Evolutionary conservation across 331 rosid species (phyloP).

Genomic region (Arachis monticola): DNA sequence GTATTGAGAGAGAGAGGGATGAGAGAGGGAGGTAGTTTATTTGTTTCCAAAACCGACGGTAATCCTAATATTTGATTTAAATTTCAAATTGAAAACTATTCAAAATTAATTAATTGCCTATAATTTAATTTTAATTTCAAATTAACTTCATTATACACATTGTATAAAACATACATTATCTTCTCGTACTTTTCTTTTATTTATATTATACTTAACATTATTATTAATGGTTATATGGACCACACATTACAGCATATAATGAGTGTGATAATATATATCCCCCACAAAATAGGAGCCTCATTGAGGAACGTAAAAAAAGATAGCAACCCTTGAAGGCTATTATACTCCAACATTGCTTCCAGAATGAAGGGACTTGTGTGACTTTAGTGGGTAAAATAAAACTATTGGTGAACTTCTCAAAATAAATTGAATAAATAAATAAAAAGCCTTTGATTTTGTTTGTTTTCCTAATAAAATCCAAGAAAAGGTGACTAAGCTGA

Average conservation of each 20-base stretch:
- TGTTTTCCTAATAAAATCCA: slow-evolving; percentile 16
- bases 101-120: no score
- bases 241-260: slow-evolving; percentile 45
- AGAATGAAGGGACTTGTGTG: slow-evolving; percentile 8
- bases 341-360: slow-evolving; percentile 1
- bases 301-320: slow-evolving; percentile 26
- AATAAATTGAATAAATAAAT: background rate
- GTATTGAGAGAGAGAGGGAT: no score
- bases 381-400: slow-evolving; percentile 38
- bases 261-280: slow-evolving; percentile 38
- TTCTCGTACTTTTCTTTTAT: no score
- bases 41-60: no score
- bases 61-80: no score
- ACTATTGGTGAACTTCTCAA: slow-evolving; percentile 48
- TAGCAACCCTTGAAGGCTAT: slow-evolving; percentile 27
- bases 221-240: slow-evolving; percentile 14
- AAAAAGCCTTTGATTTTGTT: slow-evolving; percentile 23
- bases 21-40: no score
- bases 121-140: no score
- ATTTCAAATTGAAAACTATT: no score
- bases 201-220: no score
- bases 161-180: no score
- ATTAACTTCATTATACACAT: no score
- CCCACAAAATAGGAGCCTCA: slow-evolving; percentile 53
- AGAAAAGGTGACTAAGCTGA: slow-evolving; percentile 34